These are phyloP conservation scores for Diophrys appendiculata DNA, from an alignment of 73 alveolate genomes.

Conservation along the genomic window DNA sequence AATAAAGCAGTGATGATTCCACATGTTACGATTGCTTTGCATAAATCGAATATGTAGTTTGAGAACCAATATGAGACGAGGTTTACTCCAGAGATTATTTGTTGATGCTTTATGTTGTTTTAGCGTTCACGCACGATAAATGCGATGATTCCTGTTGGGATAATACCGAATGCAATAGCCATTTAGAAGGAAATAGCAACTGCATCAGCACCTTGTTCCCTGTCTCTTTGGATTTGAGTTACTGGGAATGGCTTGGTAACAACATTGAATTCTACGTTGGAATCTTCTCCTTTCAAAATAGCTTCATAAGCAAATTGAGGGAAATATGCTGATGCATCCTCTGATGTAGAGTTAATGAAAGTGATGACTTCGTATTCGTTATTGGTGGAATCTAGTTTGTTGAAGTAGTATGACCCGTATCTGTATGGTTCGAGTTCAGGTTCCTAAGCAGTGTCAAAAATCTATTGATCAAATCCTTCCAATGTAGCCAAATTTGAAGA, in stretches of 20 bases:
- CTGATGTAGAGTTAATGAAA: conserved; percentile 21
- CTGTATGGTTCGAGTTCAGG: conserved; percentile 36
- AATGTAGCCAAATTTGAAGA: background rate
- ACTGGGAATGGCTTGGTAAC: conserved; percentile 49
- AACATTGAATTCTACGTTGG: conserved; percentile 12
- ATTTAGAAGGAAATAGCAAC: conserved; percentile 65
- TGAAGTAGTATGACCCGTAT: conserved; percentile 51
- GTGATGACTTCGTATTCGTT: conserved; percentile 33
- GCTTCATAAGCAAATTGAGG: conserved; percentile 51
- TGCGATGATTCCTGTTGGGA: conserved; percentile 89
- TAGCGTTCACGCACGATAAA: conserved; percentile 85
- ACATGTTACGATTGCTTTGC: conserved; percentile 79
- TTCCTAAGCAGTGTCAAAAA: conserved; percentile 10
- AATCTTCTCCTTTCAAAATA: conserved; percentile 9
- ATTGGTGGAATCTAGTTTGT: conserved; percentile 20
- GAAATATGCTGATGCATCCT: conserved; percentile 45
- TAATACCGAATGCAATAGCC: conserved; percentile 87
- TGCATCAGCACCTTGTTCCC: conserved; percentile 57
- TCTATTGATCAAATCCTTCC: conserved; percentile 38
- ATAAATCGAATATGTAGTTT: conserved; percentile 85
- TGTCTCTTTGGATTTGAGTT: conserved; percentile 43
- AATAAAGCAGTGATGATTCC: too few species aligned
- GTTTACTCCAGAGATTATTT: conserved; percentile 88
- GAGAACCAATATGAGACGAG: conserved; percentile 89
- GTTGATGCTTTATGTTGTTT: conserved; percentile 80